Conservation (phyloP, 768 basidiomycete species). For the Collybia sordida region DNA sequence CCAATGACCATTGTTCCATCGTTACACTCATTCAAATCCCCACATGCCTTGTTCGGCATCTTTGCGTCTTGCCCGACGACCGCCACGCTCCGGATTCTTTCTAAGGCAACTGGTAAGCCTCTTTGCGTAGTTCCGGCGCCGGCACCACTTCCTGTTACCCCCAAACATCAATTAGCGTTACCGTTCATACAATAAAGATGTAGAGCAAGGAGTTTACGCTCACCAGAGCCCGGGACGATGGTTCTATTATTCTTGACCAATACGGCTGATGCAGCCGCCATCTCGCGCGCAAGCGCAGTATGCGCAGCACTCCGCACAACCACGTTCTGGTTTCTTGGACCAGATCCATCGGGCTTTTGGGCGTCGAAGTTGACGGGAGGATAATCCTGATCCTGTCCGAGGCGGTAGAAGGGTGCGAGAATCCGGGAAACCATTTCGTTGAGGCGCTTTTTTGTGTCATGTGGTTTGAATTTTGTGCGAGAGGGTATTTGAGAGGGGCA, state of each 20-base stretch:
- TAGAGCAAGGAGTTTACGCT: too few relatives aligned
- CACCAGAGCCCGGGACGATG: too few relatives aligned
- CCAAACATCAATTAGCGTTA: too few relatives aligned
- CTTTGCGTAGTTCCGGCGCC: constrained; percentile 30
- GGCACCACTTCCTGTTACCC: constrained; percentile 17
- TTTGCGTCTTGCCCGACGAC: constrained; percentile 43
- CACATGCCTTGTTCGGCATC: constrained; percentile 45
- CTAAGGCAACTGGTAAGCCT: constrained; percentile 39
- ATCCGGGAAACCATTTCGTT: constrained; percentile 48
- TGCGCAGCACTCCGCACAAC: constrained; percentile 43
- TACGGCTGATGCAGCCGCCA: constrained; percentile 66
- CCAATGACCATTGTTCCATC: constrained; percentile 52
- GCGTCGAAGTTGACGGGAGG: constrained; percentile 47
- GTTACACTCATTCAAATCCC: constrained; percentile 52
- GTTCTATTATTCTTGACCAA: constrained; percentile 57
- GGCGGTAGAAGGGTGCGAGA: constrained; percentile 43
- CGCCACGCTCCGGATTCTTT: constrained; percentile 54
- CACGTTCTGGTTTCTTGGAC: constrained; percentile 40
- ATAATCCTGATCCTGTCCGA: constrained; percentile 43
- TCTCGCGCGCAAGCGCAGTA: constrained; percentile 55
- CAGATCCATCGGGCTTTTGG: constrained; percentile 45
- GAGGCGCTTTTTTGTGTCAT: constrained; percentile 26
- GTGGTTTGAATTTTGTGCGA: neutral
- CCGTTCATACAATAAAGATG: too few relatives aligned
- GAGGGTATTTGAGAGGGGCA: too few relatives aligned